Base-by-base conservation (phyloP, 208 protist genomes). In the Plasmodiophora brassicae region DNA sequence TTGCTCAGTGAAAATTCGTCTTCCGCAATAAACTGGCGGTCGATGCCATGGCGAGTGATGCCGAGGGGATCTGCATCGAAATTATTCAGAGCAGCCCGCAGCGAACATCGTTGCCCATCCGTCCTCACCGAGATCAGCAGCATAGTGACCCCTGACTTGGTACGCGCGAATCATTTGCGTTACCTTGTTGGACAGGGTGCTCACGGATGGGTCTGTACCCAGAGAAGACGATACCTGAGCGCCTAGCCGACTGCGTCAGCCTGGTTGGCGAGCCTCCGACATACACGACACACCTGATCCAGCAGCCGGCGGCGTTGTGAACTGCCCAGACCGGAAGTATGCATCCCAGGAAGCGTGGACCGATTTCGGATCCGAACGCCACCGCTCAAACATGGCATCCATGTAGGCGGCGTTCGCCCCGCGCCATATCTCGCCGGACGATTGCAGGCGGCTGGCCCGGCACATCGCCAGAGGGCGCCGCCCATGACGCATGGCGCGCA, bases 261-360 rank as follows among this genome's bases (percentile, higher is more conserved):
- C n/a, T n/a, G n/a, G n/a, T 57, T 14, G 50, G 50, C 50, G 50
- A 57, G 14, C 25, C 25, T 25, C 50, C 14, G 14, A 57, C 25
- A 25, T 57, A 14, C 25, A 57, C 14, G 20, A 28, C 50, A 28
- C 20, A 57, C 25, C 25, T 25, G 14, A 28, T 57, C 50, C 50
- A 57, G 5, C 20, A 38, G 41, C 65, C 5, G 65, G 65, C n/a
- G 65, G 14, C 5, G n/a, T 38, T 38, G 65, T 5, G 41, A 78
- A 78, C 65, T 78, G 14, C 14, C 65, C 65, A 38, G 65, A 44
- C 20, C 65, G 5, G n/a, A 78, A 78, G n/a, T 78, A 78, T 32
- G 65, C 65, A 32, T 78, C 65, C 65, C 65, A 78, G 41, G 65
- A 78, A 78, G 65, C 5, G n/a, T 78, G 65, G 41, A 78, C 65